Base-by-base conservation (phyloP, 1,139 yeast genomes). In the Pichia sp. region DNA sequence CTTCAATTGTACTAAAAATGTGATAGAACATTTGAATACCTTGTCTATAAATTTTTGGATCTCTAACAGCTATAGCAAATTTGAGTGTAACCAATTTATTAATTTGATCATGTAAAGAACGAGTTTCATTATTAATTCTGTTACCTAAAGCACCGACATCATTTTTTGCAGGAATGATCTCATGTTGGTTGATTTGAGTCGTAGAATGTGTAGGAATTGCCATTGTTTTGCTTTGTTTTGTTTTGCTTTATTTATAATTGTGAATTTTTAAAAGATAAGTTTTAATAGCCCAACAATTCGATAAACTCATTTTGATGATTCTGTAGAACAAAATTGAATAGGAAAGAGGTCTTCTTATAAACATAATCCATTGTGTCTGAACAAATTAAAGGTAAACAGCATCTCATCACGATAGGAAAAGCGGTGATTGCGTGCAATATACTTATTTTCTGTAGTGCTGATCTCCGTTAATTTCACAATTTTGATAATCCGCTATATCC, bases 101-200 rank as follows among this genome's bases (percentile, higher is more conserved):
- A 49, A 85, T 79, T 54, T 74, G 75, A 60, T 82, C 79, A 66
- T 86, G 96, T 39, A 73, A 71, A 29, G 70, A 63, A 53, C 80
- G 72, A 2, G 95, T 86, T 58, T 78, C 82, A 38, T 62, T 59
- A 62, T 86, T 86, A 58, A 86, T 86, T 59, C 95, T 70, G 71
- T 86, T 86, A 45, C 81, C 95, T 45, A 86, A 70, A 6, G 95
- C 95, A 34, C 92, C 95, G 24, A 81, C 67, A 59, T 86, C 95
- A 30, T 76, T 74, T 48, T 82, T 82, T 23, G 79, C 71, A 1
- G 95, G 95, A 37, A 86, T 71, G 40, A 81, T 74, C 57, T 81
- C 87, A 42, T 68, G 67, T 58, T 75, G 83, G 39, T 51, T 56
- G 42, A 40, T 53, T 41, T 40, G 47, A 1, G 49, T 41, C 5